Evolutionary conservation across 139 green algal genomes (phyloP), one percentile per base, ranked within the genome.

Genomic region (Closterium sp.): DNA sequence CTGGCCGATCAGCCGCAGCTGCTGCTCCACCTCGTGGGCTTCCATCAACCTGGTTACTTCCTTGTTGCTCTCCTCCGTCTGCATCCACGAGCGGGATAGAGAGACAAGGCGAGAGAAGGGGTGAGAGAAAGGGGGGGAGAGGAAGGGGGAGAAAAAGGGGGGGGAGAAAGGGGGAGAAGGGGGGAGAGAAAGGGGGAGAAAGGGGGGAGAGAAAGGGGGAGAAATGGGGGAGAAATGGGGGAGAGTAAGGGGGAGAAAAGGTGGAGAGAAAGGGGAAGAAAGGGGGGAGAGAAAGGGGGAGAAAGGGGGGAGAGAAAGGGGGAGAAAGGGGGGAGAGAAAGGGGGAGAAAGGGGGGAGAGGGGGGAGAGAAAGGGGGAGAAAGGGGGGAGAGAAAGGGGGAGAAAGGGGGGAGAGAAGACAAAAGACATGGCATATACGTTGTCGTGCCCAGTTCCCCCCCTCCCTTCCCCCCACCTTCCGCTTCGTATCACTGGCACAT

Each of bases 41-140:
- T 36, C 31, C 23, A 85, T 33, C 33, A 91, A 8, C 16, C 33
- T 21, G 34, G 32, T n/a, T 5, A 91, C 35, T 35, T 93, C 90
- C 21, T 36, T 32, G 90, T 93, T 86, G 85, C 85, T 21, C 64
- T 88, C 90, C 28, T 85, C 84, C n/a, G 69, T 34, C 89, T 92
- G 81, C 5, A 30, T 1, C 1, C 7, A 88, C 32, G 55, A 34
- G 34, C 1, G 35, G 2, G 25, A 16, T 19, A 32, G 84, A 6
- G 38, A 84, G 30, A 30, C 6, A 33, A 10, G 83, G 33, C 16
- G 33, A 34, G 25, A 4, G 84, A 69, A 7, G 8, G 88, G n/a
- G 88, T 25, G 21, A 16, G 3, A 87, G 43, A 38, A 7, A 7
- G 31, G 35, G 43, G 88, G 35, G 55, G 88, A 86, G 89, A 21